Base-by-base conservation (phyloP, 768 basidiomycete genomes). In the Heimioporus sp. region DNA sequence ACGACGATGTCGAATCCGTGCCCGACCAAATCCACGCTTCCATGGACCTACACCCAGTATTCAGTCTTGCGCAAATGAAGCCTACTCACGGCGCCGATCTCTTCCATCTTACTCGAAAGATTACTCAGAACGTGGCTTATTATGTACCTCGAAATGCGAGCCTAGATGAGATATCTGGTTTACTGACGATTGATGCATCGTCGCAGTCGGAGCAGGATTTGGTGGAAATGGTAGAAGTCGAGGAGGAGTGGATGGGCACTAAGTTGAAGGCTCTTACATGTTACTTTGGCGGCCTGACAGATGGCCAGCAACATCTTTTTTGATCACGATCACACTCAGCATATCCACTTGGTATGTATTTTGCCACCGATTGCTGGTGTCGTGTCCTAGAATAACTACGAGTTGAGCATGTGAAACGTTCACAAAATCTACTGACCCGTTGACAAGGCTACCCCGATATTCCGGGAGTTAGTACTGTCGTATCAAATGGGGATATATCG, bases 161-260 rank as follows among this genome's bases (percentile, higher is more conserved):
- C 46, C 62, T 98, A 15, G 72, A 83, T 8, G 92, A 98, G 64
- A 77, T 97, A 37, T 79, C 86, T 0, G 71, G 60, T 0, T 68
- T 90, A 39, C 65, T 81, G 21, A 62, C 65, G 17, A 40, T 30
- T 32, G 11, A 17, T 1, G 37, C 24, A 9, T 17, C 38, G 21
- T 17, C 38, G 19, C 31, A 39, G 12, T 54, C 17, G 44, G 52
- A 35, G 47, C 55, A 40, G 41, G 52, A 52, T 13, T 42, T 50
- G 17, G 46, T 44, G 36, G 91, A 93, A 68, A 75, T 69, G 68
- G 79, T 96, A 10, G 96, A 98, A 69, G 80, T 98, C 8, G 94
- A 98, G 65, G 96, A 98, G 69, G 92, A 92, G 66, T 98, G 93
- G 94, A 96, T 92, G 86, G 87, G 92, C 3, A 76, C 76, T 10